Base-by-base conservation (phyloP, 768 basidiomycete genomes). In the Amanita brunnescens region DNA sequence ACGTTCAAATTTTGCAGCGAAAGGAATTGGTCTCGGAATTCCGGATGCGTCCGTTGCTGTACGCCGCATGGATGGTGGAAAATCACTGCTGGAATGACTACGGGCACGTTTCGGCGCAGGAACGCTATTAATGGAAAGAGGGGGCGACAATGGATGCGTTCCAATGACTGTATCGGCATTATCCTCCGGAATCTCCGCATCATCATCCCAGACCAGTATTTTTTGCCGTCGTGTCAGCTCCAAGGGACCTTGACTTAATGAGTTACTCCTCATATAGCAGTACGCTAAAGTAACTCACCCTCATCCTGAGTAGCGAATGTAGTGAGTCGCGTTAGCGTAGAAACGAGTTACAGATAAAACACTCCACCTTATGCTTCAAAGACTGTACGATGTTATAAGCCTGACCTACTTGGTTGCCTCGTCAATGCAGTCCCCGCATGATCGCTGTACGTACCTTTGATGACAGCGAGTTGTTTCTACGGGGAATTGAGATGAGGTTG, bases 351-450 rank as follows among this genome's bases (percentile, higher is more conserved):
- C 10, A 47, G 47, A 37, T 9, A 26, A 73, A n/a, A n/a, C n/a
- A n/a, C n/a, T 83, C 63, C 61, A 89, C 88, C 16, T 70, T 62
- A 62, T 92, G 90, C 58, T 77, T 83, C 46, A 92, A 68, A 1
- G 87, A 91, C 62, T 92, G 86, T 2, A 93, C 76, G 33, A 94
- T 85, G 58, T 93, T 92, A 79, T 85, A 91, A 37, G 87, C 91
- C 63, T 94, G 91, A 10, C 90, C 74, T 76, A 52, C 34, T 12
- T 18, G 34, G 20, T 14, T 26, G 21, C 20, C 20, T 52, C 40
- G 44, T 39, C 39, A 55, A 47, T 35, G 26, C 12, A 29, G 6
- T 5, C 21, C 55, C 20, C 7, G 23, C 21, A 14, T 23, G 13
- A 45, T 49, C 21, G 23, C 21, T 18, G 21, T 16, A 37, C 9